These are phyloP conservation scores for Beauveria sp. DNA, from an alignment of 2,329 filamentous ascomycete species.

Conservation along the genomic window DNA sequence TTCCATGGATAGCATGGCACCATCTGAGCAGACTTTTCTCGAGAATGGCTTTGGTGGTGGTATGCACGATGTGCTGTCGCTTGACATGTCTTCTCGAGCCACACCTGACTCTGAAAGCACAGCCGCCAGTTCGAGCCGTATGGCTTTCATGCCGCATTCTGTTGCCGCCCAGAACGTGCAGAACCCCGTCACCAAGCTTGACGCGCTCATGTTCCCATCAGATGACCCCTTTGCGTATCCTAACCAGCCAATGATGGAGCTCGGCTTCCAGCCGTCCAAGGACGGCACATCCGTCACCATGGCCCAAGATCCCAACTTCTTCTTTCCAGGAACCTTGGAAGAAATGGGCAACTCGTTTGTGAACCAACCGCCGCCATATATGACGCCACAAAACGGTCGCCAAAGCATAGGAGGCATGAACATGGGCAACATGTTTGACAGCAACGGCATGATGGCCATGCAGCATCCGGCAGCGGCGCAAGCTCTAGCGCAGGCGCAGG, in stretches of 20 bases:
- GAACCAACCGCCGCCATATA: constrained; percentile 62
- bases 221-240: constrained; percentile 74
- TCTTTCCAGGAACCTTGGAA: constrained; percentile 47
- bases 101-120: constrained; percentile 37
- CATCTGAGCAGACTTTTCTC: constrained; percentile 24
- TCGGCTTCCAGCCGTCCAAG: constrained; percentile 34
- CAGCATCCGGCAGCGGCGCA: constrained; percentile 20
- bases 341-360: constrained; percentile 69
- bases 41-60: constrained; percentile 28
- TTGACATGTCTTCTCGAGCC: constrained; percentile 36
- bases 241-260: constrained; percentile 63
- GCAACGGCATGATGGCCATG: constrained; percentile 34
- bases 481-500: constrained; percentile 23
- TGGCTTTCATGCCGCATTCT: constrained; percentile 25
- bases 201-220: constrained; percentile 73
- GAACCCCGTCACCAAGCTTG: constrained; percentile 58
- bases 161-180: constrained; percentile 23
- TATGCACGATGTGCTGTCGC: constrained; percentile 36
- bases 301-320: constrained; percentile 37
- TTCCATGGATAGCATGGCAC: constrained; percentile 28
- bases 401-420: constrained; percentile 35
- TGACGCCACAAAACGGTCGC: constrained; percentile 46
- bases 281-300: constrained; percentile 25
- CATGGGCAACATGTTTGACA: constrained; percentile 36
- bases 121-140: constrained; percentile 31